Evolutionary conservation across 1,284 basidiomycete genomes (phyloP), one percentile per base, ranked within the genome.

Genomic region (Anthracocystis walkeri): DNA sequence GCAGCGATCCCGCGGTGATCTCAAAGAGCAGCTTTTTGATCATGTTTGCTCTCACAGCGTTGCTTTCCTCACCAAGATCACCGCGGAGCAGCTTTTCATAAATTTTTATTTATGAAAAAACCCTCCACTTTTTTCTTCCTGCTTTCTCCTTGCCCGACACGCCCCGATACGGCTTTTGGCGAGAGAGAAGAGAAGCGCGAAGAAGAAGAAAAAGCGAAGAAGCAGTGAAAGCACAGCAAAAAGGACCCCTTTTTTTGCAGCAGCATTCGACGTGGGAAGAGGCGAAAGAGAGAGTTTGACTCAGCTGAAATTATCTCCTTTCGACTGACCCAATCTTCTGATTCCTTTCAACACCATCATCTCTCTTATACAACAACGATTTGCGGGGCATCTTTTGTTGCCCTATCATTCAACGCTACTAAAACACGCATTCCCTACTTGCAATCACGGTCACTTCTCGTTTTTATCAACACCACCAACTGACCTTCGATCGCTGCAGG

Each of bases 121-220:
- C 45, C 35, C 40, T 63, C 53, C 46, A 45, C 54, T 56, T 56
- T 54, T 41, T 25, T 16, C 31, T 14, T 7, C 27, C 29, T 45
- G 11, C 21, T 35, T 11, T 11, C n/a, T 40, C 25, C 25, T 38
- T 46, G 33, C 59, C 59, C 51, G 59, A 54, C 44, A 53, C 59
- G 59, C n/a, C 59, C 59, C 59, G 59, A 61, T 14, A 16, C 29
- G 42, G 10, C n/a, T n/a, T 56, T 23, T 16, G 35, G 42, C 42
- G 18, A n/a, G 12, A 31, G 12, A 20, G 25, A 10, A 54, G 12
- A 27, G 51, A 35, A 61, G 29, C 42, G 42, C 41, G 25, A 44
- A 40, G 50, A 61, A 53, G 12, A 38, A 61, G 29, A 21, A 16
- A 33, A 53, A 51, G 3, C 12, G 29, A 55, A 53, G 41, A 44